Evolutionary conservation across 1,284 basidiomycete species (phyloP), one percentile per base, ranked within the genome.

Genomic region (Sutorius eximius): DNA sequence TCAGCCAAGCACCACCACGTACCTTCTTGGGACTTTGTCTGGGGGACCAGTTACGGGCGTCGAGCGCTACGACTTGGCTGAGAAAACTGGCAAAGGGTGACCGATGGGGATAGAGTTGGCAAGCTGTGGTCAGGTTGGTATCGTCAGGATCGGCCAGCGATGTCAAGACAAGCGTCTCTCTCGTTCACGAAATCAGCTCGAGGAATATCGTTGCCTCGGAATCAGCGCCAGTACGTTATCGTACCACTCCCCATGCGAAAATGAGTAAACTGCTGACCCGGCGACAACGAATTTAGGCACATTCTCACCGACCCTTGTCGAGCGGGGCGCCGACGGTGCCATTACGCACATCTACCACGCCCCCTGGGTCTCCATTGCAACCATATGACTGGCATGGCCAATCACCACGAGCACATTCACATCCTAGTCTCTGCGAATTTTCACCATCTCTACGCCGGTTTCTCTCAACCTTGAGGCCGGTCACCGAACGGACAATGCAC

Each of bases 11-110:
- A 20, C 24, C 16, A 20, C 45, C 13, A 33, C 40, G 13, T 45
- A 49, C 32, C 22, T 47, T 24, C 53, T 32, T 18, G 13, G 18
- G 36, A 27, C 24, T 22, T 16, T n/a, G 53, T 32, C 9, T 13
- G 52, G 52, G 32, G 13, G 8, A 30, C 20, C 16, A 40, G 52
- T 38, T 15, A 22, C 41, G 37, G 24, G 44, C 44, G 40, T 45
- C 43, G 34, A 49, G 41, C 45, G 38, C 45, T 18, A 32, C 34
- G 18, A 32, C n/a, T 24, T 27, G 11, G 57, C 59, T 61, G 53
- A 51, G 56, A 58, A 53, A 37, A 12, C 3, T n/a, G 36, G 7
- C 8, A 6, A 43, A 43, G 30, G 12, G 33, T 57, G 5, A 20
- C 45, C 3, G 33, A 58, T 27, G 37, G 33, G 56, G n/a, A 33